Evolutionary conservation across 2,329 filamentous ascomycete species (phyloP).

Genomic region (Triangularia setosa): DNA sequence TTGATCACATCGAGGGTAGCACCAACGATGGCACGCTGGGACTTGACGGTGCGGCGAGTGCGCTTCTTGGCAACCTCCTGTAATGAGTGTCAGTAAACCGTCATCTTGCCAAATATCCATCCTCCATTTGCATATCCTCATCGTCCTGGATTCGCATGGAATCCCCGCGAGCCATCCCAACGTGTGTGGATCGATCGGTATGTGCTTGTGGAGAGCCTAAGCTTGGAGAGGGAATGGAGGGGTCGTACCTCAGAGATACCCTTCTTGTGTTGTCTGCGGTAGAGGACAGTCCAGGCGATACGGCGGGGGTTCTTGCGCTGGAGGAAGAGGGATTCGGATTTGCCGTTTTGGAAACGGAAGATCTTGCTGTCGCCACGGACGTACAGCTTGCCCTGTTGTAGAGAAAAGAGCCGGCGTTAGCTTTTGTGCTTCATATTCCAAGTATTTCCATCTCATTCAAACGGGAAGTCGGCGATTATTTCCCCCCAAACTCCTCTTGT

Average conservation of each 20-base stretch:
- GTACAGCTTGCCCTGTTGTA: conserved; percentile 91
- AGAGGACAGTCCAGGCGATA: conserved; percentile 97
- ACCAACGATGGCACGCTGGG: conserved; percentile 98
- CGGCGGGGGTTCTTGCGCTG: conserved; percentile 99
- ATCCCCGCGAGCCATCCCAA: conserved; percentile 3
- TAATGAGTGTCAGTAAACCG: conserved; percentile 41
- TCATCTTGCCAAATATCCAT: conserved; percentile 6
- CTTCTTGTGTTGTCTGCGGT: conserved; percentile 99
- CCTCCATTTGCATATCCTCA: conserved; percentile 5
- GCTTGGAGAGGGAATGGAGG: background rate
- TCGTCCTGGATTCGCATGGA: background rate
- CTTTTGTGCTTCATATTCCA: conserved; percentile 7
- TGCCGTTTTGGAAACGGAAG: conserved; percentile 99
- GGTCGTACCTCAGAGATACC: conserved; percentile 91
- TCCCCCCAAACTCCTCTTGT: conserved; percentile 14
- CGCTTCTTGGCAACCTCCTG: conserved; percentile 99
- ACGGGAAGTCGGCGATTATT: conserved; percentile 5
- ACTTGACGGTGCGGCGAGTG: conserved; percentile 94
- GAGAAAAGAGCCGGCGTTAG: conserved; percentile 28
- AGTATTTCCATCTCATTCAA: background rate
- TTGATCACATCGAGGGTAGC: conserved; percentile 99
- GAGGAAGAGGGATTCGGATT: conserved; percentile 99
- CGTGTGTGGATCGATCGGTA: background rate
- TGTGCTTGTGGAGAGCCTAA: conserved; percentile 12
- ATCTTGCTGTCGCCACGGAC: conserved; percentile 99